Conservation (phyloP, 2,329 filamentous ascomycete species). For the Chaetomium sp. region DNA sequence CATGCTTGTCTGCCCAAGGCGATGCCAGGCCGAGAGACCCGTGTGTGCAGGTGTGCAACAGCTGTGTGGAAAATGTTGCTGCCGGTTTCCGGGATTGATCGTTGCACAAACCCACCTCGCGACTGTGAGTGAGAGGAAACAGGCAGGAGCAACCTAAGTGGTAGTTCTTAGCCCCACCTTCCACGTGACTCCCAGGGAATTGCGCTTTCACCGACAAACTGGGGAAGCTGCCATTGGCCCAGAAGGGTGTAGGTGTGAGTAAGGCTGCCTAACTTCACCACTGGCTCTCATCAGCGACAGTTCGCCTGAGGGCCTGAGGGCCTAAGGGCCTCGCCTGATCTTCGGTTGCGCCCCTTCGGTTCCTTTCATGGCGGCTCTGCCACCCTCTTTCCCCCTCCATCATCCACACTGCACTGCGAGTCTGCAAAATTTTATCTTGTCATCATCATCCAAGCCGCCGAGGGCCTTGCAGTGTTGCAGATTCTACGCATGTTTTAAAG, state of each 20-base stretch:
- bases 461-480: background rate
- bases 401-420: background rate
- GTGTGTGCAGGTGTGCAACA: background rate
- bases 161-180: background rate
- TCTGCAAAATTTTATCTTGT: background rate
- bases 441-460: background rate
- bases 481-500: background rate
- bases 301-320: too few relatives aligned
- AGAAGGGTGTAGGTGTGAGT: conserved; percentile 4
- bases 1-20: background rate
- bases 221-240: background rate
- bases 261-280: conserved; percentile 16
- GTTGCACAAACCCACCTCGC: too few relatives aligned
- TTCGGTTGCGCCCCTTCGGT: background rate
- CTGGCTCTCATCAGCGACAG: too few relatives aligned
- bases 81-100: conserved; percentile 6
- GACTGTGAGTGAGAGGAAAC: too few relatives aligned
- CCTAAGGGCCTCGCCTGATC: background rate
- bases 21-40: background rate
- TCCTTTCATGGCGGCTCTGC: too few relatives aligned
- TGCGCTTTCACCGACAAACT: background rate
- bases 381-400: background rate
- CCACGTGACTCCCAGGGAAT: background rate
- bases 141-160: too few relatives aligned
- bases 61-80: background rate